These are phyloP conservation scores for Anacardium occidentale DNA, from an alignment of 345 rosid genomes.

Conservation along the genomic window DNA sequence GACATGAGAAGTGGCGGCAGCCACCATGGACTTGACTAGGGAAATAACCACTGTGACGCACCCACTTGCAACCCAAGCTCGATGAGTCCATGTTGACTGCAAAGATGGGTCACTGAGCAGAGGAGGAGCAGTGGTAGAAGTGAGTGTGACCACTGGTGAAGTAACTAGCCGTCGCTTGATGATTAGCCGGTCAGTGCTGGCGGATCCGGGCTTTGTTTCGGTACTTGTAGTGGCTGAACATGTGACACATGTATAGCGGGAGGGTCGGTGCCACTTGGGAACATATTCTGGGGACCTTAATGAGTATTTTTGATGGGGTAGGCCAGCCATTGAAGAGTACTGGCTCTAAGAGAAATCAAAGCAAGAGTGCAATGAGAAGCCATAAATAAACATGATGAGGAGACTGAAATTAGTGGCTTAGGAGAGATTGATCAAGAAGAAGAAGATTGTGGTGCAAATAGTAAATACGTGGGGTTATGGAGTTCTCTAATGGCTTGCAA, in stretches of 20 bases:
- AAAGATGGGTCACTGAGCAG: constrained; percentile 46
- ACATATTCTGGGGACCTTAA: constrained; percentile 25
- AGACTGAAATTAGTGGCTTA: constrained; percentile 26
- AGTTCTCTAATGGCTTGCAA: constrained; percentile 23
- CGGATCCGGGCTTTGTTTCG: constrained; percentile 31
- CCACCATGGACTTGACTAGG: constrained; percentile 49
- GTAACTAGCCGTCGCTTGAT: constrained; percentile 21
- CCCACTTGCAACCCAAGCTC: constrained; percentile 69
- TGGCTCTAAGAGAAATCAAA: constrained; percentile 15
- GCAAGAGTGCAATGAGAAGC: not conserved
- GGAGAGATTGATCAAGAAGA: not conserved
- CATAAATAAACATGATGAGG: constrained; percentile 2
- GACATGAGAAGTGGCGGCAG: constrained; percentile 44
- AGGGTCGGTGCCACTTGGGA: constrained; percentile 14
- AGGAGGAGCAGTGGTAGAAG: constrained; percentile 24
- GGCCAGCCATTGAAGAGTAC: constrained; percentile 47
- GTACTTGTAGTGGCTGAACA: constrained; percentile 42
- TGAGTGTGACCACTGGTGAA: constrained; percentile 15
- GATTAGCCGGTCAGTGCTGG: constrained; percentile 29
- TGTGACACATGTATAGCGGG: constrained; percentile 2
- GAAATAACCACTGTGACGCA: constrained; percentile 58
- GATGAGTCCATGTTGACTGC: constrained; percentile 75
- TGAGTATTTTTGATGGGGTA: constrained; percentile 46
- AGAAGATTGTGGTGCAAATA: constrained; percentile 28
- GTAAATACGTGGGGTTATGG: constrained; percentile 49